A percentile compares a stretch with the other conserved stretches of the same genome.
Evolutionary conservation across 441 rosid genomes (phyloP).

Genomic region (Brassica hybrid): DNA sequence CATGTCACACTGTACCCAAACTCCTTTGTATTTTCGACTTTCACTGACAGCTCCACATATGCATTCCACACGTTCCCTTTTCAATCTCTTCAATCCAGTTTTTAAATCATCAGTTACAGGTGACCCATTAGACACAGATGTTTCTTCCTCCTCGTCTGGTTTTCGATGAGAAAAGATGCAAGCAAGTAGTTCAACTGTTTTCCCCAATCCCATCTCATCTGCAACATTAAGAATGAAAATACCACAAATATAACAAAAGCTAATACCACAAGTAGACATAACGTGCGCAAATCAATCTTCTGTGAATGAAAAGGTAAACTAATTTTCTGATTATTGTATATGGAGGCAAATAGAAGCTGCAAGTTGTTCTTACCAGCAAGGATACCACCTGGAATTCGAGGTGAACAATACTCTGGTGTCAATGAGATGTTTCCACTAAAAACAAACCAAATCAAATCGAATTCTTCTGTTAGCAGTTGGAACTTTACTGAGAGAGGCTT

Average conservation of each 20-base stretch:
- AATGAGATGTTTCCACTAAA: constrained; percentile 83
- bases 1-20: constrained; percentile 96
- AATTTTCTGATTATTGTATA: constrained; percentile 5
- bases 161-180: constrained; percentile 79
- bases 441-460: constrained; percentile 37
- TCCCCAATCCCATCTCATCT: constrained; percentile 99
- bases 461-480: constrained; percentile 12
- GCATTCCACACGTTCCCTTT: constrained; percentile 95
- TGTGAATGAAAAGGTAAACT: constrained; percentile 6
- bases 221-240: constrained; percentile 28
- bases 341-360: constrained; percentile 24
- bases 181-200: constrained; percentile 97
- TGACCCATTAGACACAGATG: constrained; percentile 36
- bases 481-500: constrained; percentile 23
- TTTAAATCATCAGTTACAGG: constrained; percentile 48
- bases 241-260: constrained; percentile 18
- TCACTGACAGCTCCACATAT: constrained; percentile 96
- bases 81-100: constrained; percentile 64
- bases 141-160: constrained; percentile 55
- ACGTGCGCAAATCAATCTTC: background rate
- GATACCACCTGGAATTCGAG: constrained; percentile 81
- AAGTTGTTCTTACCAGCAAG: constrained; percentile 78
- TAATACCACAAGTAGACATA: background rate
- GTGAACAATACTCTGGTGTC: constrained; percentile 57
- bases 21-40: constrained; percentile 73